A percentile compares a stretch with the other conserved stretches of the same genome.
Conservation (phyloP, 257 asterid genomes). For the Forsythia suspensa region DNA sequence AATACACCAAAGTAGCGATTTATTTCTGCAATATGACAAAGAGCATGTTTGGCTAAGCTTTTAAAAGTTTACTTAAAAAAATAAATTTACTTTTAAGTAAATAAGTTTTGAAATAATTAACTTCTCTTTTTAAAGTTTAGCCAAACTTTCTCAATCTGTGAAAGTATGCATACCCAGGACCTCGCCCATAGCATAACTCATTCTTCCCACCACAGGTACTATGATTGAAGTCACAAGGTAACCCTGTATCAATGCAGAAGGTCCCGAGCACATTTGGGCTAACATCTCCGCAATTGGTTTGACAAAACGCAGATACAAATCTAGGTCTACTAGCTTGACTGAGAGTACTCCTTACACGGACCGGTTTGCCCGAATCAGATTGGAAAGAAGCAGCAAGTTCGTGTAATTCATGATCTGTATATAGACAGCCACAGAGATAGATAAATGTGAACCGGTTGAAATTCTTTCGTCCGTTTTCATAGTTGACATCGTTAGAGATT, state of each 20-base stretch:
- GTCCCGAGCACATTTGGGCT: slow-evolving; percentile 99
- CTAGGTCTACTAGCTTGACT: slow-evolving; percentile 70
- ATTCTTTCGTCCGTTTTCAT: slow-evolving; percentile 6
- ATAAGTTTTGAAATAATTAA: neutral
- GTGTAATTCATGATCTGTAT: slow-evolving; percentile 79
- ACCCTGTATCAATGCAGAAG: slow-evolving; percentile 89
- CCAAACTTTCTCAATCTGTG: neutral
- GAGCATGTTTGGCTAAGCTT: neutral
- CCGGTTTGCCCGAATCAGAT: slow-evolving; percentile 63
- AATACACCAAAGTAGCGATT: neutral
- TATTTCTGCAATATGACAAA: neutral
- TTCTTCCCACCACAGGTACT: slow-evolving; percentile 98
- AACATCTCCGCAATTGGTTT: slow-evolving; percentile 94
- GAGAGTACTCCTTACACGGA: slow-evolving; percentile 85
- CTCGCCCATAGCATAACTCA: slow-evolving; percentile 94
- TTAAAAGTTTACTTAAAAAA: neutral
- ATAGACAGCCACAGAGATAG: slow-evolving; percentile 23
- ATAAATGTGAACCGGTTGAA: slow-evolving; percentile 9
- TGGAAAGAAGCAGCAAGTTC: slow-evolving; percentile 86
- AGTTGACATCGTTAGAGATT: neutral
- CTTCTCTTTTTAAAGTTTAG: neutral
- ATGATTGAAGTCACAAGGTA: slow-evolving; percentile 96
- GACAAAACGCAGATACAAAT: slow-evolving; percentile 98
- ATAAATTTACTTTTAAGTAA: neutral
- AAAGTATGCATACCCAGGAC: slow-evolving; percentile 78